Conservation (phyloP, 2,329 filamentous ascomycete species). For the Diaporthe australafricana region DNA sequence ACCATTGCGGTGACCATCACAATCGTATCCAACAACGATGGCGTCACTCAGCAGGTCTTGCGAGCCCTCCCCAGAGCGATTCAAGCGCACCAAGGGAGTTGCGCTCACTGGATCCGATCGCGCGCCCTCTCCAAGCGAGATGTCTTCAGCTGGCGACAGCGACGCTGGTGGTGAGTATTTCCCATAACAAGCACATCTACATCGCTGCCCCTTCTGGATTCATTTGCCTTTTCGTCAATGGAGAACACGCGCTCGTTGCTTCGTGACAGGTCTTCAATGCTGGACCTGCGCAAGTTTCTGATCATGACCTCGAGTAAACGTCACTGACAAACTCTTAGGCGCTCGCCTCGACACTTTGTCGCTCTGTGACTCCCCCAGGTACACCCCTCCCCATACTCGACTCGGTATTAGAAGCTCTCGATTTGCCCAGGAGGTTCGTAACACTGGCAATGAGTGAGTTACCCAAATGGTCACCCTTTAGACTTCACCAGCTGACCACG, state of each 20-base stretch:
- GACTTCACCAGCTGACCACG: background rate
- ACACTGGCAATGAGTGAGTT: constrained; percentile 16
- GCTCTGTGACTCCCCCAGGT: constrained; percentile 22
- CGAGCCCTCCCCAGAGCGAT: constrained; percentile 25
- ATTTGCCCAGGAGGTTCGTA: constrained; percentile 19
- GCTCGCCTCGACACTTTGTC: constrained; percentile 28
- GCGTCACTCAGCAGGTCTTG: constrained; percentile 29
- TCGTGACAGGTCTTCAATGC: background rate
- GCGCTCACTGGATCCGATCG: constrained; percentile 27
- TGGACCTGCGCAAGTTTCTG: background rate
- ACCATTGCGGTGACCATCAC: background rate
- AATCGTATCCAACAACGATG: constrained; percentile 12
- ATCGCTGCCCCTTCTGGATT: background rate
- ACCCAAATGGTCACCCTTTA: background rate
- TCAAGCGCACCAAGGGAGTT: constrained; percentile 25
- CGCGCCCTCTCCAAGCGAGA: constrained; percentile 26
- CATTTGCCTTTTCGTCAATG: background rate
- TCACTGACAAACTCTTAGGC: constrained; percentile 20
- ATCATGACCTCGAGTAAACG: background rate
- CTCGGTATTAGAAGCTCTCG: constrained; percentile 14
- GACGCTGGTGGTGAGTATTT: constrained; percentile 24
- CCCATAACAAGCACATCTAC: background rate
- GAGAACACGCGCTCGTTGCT: background rate
- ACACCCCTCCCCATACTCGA: constrained; percentile 32
- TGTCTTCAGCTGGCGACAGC: constrained; percentile 29